Percentiles rank a stretch among this genome's conserved stretches.
Conservation (phyloP, 2,329 filamentous ascomycete species). For the Sporothrix schenckii region DNA sequence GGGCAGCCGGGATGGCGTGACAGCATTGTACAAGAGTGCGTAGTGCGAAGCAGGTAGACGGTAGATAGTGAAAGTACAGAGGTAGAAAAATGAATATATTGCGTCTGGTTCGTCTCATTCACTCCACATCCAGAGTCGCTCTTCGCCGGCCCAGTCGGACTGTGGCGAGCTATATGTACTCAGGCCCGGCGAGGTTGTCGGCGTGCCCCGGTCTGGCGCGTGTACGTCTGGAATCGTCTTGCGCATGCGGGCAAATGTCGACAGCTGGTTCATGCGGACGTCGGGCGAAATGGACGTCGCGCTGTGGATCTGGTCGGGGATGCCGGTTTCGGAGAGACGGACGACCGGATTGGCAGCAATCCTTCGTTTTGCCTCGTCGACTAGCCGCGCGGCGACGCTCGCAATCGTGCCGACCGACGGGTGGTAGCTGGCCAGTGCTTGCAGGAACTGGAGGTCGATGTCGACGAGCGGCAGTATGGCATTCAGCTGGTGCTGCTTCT, state of each 20-base stretch:
- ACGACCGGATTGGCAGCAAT: background rate
- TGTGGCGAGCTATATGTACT: too few species aligned
- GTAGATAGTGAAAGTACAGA: too few species aligned
- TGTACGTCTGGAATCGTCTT: background rate
- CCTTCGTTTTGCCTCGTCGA: background rate
- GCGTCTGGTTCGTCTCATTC: background rate
- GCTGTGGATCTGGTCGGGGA: background rate
- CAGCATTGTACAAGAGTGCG: too few species aligned
- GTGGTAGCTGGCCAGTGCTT: background rate
- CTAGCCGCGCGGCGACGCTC: conserved; percentile 6
- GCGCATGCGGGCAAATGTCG: background rate
- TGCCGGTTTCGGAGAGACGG: background rate
- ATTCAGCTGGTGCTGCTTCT: background rate
- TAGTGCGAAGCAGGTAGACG: too few species aligned
- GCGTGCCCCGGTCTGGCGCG: background rate
- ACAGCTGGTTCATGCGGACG: conserved; percentile 17
- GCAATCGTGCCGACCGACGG: conserved; percentile 11
- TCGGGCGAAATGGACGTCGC: background rate
- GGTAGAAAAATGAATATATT: too few species aligned
- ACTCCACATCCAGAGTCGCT: conserved; percentile 1
- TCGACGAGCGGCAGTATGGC: background rate
- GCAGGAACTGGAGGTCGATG: conserved; percentile 17
- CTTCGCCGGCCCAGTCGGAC: background rate
- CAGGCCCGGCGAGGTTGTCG: too few species aligned
- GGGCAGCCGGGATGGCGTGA: conserved; percentile 15